These are phyloP conservation scores for Kodamaea neixiangensis DNA, from an alignment of 805 yeast species.

Conservation along the genomic window DNA sequence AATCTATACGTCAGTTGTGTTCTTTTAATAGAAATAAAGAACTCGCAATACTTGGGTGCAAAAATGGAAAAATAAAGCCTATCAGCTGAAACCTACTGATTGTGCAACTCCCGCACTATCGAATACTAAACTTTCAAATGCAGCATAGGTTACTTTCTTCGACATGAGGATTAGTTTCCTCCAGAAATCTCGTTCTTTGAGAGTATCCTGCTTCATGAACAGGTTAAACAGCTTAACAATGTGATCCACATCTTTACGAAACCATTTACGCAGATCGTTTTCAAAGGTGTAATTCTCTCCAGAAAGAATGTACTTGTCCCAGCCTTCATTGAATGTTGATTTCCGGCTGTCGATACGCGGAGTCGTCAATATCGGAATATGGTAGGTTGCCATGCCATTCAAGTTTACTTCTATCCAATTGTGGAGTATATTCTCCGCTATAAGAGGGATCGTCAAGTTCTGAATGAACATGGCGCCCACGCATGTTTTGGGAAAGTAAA, in stretches of 20 bases:
- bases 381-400: conserved; percentile 19
- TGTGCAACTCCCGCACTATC: neutral
- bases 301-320: conserved; percentile 22
- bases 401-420: conserved; percentile 30
- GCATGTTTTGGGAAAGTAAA: conserved; percentile 28
- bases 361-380: conserved; percentile 31
- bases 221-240: neutral
- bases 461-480: conserved; percentile 26
- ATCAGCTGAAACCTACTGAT: neutral
- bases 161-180: conserved; percentile 4
- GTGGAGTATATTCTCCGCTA: conserved; percentile 25
- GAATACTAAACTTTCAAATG: neutral
- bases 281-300: conserved; percentile 22
- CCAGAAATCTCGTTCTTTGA: neutral
- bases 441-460: conserved; percentile 20
- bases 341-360: conserved; percentile 28
- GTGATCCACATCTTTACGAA: conserved; percentile 12
- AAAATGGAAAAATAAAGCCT: neutral
- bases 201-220: neutral
- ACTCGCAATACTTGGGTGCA: neutral
- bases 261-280: conserved; percentile 16
- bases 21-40: neutral
- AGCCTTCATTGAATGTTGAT: conserved; percentile 7
- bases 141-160: conserved; percentile 3
- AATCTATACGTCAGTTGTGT: too few species aligned